Percentiles rank a stretch among this genome's conserved stretches.
These are phyloP conservation scores for Hypsizygus ulmarius DNA, from an alignment of 1,284 basidiomycete genomes.

Conservation along the genomic window DNA sequence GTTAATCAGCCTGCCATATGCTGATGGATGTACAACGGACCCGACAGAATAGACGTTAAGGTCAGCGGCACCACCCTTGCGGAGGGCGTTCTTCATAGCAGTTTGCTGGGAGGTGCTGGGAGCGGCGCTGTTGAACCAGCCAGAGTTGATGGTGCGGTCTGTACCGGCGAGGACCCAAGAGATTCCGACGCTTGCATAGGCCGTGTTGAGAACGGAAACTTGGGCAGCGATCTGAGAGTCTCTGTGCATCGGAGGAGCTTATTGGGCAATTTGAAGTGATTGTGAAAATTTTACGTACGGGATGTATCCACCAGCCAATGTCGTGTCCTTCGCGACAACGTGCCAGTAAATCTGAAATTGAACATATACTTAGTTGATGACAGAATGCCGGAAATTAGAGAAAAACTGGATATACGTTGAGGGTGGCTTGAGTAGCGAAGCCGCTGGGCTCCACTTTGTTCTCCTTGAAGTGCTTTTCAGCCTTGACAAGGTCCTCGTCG, in stretches of 20 bases:
- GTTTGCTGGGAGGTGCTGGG: conserved; percentile 40
- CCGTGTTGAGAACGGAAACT: conserved; percentile 47
- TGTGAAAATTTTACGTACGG: conserved; percentile 30
- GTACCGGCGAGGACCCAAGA: conserved; percentile 43
- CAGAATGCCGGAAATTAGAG: conserved; percentile 2
- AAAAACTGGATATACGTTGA: conserved; percentile 18
- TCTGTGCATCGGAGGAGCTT: conserved; percentile 14
- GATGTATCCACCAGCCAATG: conserved; percentile 43
- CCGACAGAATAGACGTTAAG: conserved; percentile 56
- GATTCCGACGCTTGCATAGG: conserved; percentile 42
- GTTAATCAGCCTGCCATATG: neutral
- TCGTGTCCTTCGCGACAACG: conserved; percentile 41
- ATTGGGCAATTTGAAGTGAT: neutral
- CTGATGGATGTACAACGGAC: conserved; percentile 20
- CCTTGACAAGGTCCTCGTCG: conserved; percentile 32
- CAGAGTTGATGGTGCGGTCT: conserved; percentile 42
- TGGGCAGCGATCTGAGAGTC: conserved; percentile 37
- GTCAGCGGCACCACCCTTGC: conserved; percentile 38
- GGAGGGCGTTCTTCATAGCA: conserved; percentile 49
- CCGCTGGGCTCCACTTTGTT: conserved; percentile 34
- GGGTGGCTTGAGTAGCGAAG: conserved; percentile 23
- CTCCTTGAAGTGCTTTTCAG: conserved; percentile 43
- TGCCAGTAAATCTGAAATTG: conserved; percentile 43
- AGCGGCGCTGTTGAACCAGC: conserved; percentile 48
- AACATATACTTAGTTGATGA: neutral